Percentiles rank a stretch among this genome's conserved stretches.
These are phyloP conservation scores for Salix dunnii DNA, from an alignment of 345 rosid genomes.

Conservation along the genomic window DNA sequence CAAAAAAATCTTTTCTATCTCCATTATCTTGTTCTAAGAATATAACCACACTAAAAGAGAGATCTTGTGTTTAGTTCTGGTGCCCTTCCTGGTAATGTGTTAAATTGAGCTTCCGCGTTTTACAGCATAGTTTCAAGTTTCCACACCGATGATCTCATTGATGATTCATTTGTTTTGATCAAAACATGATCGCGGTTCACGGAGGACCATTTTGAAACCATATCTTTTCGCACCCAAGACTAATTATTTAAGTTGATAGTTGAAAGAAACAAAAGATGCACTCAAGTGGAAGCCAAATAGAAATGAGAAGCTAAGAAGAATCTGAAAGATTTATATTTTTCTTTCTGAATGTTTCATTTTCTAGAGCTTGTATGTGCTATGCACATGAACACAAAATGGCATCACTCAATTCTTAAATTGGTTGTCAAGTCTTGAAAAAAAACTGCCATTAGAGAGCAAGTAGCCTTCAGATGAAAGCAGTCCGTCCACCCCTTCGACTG, in stretches of 20 bases:
- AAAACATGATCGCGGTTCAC: no score
- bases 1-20: no score
- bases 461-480: constrained; percentile 59
- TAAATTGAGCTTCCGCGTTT: no score
- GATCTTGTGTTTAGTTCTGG: no score
- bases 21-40: no score
- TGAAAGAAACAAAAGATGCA: not conserved
- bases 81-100: no score
- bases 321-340: constrained; percentile 7
- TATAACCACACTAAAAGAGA: no score
- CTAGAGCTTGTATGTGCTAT: constrained; percentile 28
- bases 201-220: not conserved
- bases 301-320: not conserved
- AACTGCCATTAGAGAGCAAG: not conserved
- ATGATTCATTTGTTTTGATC: no score
- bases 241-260: no score
- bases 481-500: constrained; percentile 85
- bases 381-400: constrained; percentile 18
- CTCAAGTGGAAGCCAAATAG: not conserved
- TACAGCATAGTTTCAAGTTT: no score
- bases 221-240: not conserved
- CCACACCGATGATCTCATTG: no score
- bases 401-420: not conserved
- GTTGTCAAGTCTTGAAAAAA: constrained; percentile 1
- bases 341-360: constrained; percentile 8